A percentile compares a stretch with the other conserved stretches of the same genome.
These are phyloP conservation scores for Steccherinum ochraceum DNA, from an alignment of 768 basidiomycete species.

Conservation along the genomic window DNA sequence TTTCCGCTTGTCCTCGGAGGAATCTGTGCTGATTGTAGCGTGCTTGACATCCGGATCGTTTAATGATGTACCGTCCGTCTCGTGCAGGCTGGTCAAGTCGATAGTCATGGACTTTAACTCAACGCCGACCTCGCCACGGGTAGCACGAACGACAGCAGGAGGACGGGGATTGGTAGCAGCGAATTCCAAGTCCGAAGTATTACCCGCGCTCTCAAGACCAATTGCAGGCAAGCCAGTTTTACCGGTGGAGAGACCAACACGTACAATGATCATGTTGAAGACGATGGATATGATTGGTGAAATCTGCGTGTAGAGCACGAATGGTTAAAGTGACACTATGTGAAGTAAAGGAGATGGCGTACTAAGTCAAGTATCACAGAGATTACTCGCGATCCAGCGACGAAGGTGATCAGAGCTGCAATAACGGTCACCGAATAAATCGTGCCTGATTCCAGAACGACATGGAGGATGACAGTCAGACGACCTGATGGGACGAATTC, in stretches of 20 bases:
- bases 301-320: constrained; percentile 16
- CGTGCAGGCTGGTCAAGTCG: not conserved
- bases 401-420: constrained; percentile 25
- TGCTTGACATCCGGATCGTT: not conserved
- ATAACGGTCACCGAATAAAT: constrained; percentile 31
- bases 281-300: constrained; percentile 35
- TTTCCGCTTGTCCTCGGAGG: no score
- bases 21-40: not conserved
- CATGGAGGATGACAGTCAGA: constrained; percentile 20
- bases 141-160: not conserved
- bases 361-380: constrained; percentile 32
- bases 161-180: not conserved
- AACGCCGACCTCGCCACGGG: not conserved
- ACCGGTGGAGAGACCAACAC: constrained; percentile 20
- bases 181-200: not conserved
- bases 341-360: constrained; percentile 3
- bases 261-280: constrained; percentile 38
- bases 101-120: not conserved
- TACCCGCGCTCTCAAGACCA: not conserved
- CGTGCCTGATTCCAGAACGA: constrained; percentile 31
- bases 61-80: not conserved
- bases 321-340: not conserved
- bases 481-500: constrained; percentile 12
- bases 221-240: not conserved
- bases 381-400: constrained; percentile 22